Evolutionary conservation across 2,329 filamentous ascomycete genomes (phyloP).

Genomic region (Penicillium sp.): DNA sequence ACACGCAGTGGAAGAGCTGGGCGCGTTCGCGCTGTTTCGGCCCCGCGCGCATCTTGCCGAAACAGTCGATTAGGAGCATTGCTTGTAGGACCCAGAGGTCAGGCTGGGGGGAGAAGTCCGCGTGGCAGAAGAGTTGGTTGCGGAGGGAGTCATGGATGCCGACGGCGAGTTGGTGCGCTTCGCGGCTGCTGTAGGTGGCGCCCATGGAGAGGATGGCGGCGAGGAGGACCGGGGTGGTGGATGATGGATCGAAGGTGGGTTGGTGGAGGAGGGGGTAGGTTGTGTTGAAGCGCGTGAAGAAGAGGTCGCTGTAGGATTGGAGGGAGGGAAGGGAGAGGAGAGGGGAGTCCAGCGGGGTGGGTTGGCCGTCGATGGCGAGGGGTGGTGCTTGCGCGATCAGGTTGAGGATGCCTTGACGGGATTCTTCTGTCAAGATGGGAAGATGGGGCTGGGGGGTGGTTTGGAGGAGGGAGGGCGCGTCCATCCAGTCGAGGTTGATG

Average conservation of each 20-base stretch:
- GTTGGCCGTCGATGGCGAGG: slow-evolving; percentile 41
- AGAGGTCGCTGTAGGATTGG: slow-evolving; percentile 51
- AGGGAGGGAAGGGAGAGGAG: slow-evolving; percentile 45
- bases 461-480: too few relatives aligned
- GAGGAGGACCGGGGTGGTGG: slow-evolving; percentile 46
- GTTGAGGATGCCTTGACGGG: slow-evolving; percentile 37
- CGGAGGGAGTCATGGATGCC: slow-evolving; percentile 54
- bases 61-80: slow-evolving; percentile 55
- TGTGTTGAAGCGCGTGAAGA: slow-evolving; percentile 54
- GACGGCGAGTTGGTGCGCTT: slow-evolving; percentile 52
- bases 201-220: slow-evolving; percentile 51
- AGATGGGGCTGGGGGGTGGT: too few relatives aligned
- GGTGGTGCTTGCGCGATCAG: slow-evolving; percentile 45
- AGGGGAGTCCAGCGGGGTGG: slow-evolving; percentile 43
- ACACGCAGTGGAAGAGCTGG: slow-evolving; percentile 50
- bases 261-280: slow-evolving; percentile 53
- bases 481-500: slow-evolving; percentile 28
- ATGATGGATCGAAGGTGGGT: slow-evolving; percentile 47
- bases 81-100: slow-evolving; percentile 55
- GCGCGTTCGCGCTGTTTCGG: slow-evolving; percentile 57
- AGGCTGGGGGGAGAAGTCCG: slow-evolving; percentile 50
- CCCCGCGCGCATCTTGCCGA: slow-evolving; percentile 55
- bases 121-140: slow-evolving; percentile 51
- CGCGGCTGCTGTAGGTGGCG: slow-evolving; percentile 53
- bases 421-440: too few relatives aligned